Conservation (phyloP, 805 yeast species). For the Metschnikowia lochheadii region DNA sequence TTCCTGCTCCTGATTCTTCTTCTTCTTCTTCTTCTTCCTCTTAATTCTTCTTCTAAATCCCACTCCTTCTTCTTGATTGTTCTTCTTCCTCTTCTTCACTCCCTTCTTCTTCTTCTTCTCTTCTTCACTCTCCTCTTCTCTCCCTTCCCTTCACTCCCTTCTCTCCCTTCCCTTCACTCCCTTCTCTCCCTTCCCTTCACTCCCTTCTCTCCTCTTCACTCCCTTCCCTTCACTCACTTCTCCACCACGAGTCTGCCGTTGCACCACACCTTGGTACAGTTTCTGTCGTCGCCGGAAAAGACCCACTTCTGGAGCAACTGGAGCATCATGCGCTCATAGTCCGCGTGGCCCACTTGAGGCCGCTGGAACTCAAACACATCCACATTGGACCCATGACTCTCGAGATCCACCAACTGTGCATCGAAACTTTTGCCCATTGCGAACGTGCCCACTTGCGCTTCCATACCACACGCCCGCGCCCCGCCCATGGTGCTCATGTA, state of each 20-base stretch:
- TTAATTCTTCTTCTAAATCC: no score
- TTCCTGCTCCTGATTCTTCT: no score
- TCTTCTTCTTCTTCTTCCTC: no score
- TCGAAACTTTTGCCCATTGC: conserved; percentile 79
- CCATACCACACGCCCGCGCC: conserved; percentile 66
- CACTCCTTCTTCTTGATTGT: no score
- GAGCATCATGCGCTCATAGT: conserved; percentile 34
- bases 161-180: no score
- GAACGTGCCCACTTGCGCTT: conserved; percentile 61
- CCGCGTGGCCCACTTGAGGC: conserved; percentile 26
- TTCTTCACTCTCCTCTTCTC: no score
- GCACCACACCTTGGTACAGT: conserved; percentile 76
- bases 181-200: no score
- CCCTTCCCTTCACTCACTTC: conserved; percentile 18
- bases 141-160: no score
- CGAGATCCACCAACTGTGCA: conserved; percentile 69
- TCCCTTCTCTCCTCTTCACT: no score
- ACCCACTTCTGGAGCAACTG: conserved; percentile 83
- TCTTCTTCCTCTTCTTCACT: no score
- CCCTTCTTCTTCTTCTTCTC: no score
- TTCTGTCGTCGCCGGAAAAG: conserved; percentile 91
- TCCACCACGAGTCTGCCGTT: conserved; percentile 63
- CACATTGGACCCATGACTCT: conserved; percentile 49
- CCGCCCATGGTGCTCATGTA: conserved; percentile 89
- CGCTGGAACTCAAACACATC: conserved; percentile 75